Conservation (phyloP, 23 red algal genomes). For the Gracilaria vermiculophylla region DNA sequence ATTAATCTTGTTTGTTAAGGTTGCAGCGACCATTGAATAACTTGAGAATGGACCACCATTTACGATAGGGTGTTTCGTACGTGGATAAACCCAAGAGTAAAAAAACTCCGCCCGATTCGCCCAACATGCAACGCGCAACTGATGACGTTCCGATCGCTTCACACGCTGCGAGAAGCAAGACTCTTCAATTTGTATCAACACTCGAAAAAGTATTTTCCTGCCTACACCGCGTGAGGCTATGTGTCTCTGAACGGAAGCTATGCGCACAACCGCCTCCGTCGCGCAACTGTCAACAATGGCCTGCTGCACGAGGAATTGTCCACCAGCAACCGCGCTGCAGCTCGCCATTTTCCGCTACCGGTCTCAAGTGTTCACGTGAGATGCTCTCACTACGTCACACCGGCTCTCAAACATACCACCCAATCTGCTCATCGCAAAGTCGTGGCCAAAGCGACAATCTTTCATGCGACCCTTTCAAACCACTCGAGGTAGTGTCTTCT, state of each 20-base stretch:
- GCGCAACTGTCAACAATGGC: neutral
- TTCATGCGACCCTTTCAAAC: neutral
- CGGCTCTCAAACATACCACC: neutral
- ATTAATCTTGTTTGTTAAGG: too few species aligned
- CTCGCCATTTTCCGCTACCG: neutral
- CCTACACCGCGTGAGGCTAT: neutral
- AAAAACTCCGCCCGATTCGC: too few species aligned
- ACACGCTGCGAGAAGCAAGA: neutral
- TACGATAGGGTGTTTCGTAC: too few species aligned
- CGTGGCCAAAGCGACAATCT: neutral
- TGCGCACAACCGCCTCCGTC: neutral
- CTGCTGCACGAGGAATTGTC: neutral
- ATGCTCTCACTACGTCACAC: neutral
- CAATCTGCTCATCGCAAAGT: neutral
- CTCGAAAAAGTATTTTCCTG: neutral
- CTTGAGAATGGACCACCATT: too few species aligned
- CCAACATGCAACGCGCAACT: neutral
- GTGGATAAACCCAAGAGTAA: too few species aligned
- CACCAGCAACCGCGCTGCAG: neutral
- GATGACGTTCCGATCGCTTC: neutral
- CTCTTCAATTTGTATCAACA: neutral
- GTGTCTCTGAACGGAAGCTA: neutral
- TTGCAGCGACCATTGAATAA: too few species aligned
- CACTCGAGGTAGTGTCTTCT: neutral
- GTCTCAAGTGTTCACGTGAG: neutral